These are phyloP conservation scores for Penicillium sp. DNA, from an alignment of 2,329 filamentous ascomycete genomes.

Conservation along the genomic window DNA sequence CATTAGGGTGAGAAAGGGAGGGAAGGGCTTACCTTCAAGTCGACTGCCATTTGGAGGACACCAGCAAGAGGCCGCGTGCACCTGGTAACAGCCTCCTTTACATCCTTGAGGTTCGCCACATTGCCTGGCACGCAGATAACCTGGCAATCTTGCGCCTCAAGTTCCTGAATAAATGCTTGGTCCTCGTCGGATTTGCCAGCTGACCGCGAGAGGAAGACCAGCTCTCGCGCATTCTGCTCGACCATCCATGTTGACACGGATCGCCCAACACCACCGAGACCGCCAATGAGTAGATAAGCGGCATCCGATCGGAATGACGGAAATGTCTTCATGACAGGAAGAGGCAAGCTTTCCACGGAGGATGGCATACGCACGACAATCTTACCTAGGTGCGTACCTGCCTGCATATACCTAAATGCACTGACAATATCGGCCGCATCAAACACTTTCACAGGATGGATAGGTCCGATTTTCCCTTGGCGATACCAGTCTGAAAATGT, in stretches of 20 bases:
- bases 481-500: slow-evolving; percentile 5
- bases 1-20: background rate
- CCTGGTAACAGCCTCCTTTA: background rate
- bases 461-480: slow-evolving; percentile 3
- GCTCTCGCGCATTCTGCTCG: slow-evolving; percentile 8
- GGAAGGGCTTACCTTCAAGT: background rate
- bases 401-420: slow-evolving; percentile 19
- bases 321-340: background rate
- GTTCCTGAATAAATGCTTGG: slow-evolving; percentile 6
- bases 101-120: background rate
- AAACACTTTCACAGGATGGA: slow-evolving; percentile 8
- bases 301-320: slow-evolving; percentile 1
- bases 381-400: slow-evolving; percentile 18
- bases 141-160: slow-evolving; percentile 7
- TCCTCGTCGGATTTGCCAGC: slow-evolving; percentile 1
- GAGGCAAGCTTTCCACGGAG: background rate
- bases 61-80: slow-evolving; percentile 1
- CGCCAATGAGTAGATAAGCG: slow-evolving; percentile 11
- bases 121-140: background rate
- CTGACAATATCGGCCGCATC: background rate
- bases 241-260: slow-evolving; percentile 13
- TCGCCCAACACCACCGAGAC: slow-evolving; percentile 13
- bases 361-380: slow-evolving; percentile 12
- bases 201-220: slow-evolving; percentile 10
- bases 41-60: slow-evolving; percentile 9